Conservation (phyloP, 352 stramenopile species). For the Phytophthora vignae region DNA sequence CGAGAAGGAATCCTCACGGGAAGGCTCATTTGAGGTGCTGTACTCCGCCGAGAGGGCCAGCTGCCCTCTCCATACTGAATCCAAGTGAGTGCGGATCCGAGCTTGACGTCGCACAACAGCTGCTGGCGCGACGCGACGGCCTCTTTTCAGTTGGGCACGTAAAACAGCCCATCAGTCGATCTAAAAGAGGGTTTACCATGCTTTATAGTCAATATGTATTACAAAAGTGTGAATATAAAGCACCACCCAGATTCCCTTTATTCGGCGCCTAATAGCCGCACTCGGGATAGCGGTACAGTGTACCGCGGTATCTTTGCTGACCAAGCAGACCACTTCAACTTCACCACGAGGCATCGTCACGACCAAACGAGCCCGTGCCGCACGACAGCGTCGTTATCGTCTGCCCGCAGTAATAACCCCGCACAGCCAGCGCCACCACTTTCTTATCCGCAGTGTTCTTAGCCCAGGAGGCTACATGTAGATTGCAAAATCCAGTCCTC, state of each 20-base stretch:
- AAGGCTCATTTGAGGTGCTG: background rate
- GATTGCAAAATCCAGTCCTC: too few relatives aligned
- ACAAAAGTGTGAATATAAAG: background rate
- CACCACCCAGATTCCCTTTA: background rate
- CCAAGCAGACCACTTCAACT: slow-evolving; percentile 5
- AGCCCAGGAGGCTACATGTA: too few relatives aligned
- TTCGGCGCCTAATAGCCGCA: background rate
- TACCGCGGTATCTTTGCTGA: background rate
- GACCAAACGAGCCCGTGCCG: background rate
- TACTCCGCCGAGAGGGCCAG: background rate
- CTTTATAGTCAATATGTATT: background rate
- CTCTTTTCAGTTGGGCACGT: background rate
- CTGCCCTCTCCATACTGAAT: background rate
- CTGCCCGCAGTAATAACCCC: background rate
- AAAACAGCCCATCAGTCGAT: background rate
- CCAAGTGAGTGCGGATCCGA: background rate
- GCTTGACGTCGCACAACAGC: background rate
- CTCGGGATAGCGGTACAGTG: background rate
- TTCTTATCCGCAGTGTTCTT: background rate
- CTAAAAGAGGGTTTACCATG: background rate
- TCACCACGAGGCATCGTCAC: slow-evolving; percentile 1
- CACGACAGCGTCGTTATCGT: background rate
- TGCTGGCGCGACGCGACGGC: background rate
- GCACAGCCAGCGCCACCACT: background rate
- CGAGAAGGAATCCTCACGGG: background rate